Conservation (phyloP, 257 asterid genomes). For the Salvia hispanica region DNA sequence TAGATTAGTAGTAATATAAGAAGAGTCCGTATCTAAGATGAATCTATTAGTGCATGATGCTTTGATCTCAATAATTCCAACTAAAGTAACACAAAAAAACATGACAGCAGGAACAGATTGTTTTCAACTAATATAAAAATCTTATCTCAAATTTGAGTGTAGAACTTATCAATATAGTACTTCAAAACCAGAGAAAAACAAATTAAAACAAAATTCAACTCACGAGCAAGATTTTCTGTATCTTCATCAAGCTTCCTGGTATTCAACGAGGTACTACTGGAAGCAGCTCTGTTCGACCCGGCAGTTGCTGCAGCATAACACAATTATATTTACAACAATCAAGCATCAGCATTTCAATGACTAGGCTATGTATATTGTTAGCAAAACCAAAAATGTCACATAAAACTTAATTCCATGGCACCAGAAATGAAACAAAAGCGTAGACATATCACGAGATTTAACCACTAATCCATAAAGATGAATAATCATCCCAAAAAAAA, state of each 20-base stretch:
- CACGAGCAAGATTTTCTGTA: slow-evolving; percentile 86
- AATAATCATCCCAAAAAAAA: not conserved
- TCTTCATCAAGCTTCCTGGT: slow-evolving; percentile 95
- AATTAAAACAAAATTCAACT: slow-evolving; percentile 41
- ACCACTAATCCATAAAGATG: not conserved
- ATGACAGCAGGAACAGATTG: not conserved
- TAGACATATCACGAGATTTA: slow-evolving; percentile 4
- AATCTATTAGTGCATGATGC: not conserved
- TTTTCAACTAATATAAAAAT: slow-evolving; percentile 12
- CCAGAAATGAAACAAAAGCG: not conserved
- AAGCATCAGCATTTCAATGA: not conserved
- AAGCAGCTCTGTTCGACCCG: slow-evolving; percentile 89
- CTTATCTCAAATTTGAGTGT: not conserved
- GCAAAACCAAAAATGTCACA: not conserved
- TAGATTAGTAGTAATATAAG: not conserved
- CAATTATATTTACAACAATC: slow-evolving; percentile 24
- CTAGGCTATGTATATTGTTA: not conserved
- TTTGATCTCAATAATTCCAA: not conserved
- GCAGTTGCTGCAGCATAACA: slow-evolving; percentile 69
- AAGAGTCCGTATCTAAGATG: not conserved
- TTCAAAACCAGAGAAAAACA: slow-evolving; percentile 9
- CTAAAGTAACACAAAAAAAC: not conserved
- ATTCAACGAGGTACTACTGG: slow-evolving; percentile 78
- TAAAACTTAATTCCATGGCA: not conserved
- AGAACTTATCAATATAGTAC: not conserved